These are phyloP conservation scores for Peziza echinospora DNA, from an alignment of 495 filamentous ascomycete species.

Conservation along the genomic window DNA sequence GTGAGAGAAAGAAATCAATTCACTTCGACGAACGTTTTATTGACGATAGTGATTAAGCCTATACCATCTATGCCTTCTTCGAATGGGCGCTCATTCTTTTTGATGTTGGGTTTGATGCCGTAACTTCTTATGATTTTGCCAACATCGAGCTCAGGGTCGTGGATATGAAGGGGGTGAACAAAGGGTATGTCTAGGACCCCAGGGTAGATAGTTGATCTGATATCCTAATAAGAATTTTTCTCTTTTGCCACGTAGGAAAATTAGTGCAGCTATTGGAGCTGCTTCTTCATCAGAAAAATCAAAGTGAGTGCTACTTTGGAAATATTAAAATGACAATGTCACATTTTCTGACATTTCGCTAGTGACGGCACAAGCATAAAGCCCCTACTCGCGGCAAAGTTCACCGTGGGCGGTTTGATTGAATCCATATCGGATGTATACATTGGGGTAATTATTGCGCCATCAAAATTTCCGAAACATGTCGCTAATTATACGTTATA, in stretches of 20 bases:
- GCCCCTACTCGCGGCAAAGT: constrained; percentile 17
- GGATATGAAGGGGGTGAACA: constrained; percentile 74
- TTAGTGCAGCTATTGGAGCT: constrained; percentile 21
- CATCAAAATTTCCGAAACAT: too few relatives aligned
- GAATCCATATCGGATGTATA: constrained; percentile 81
- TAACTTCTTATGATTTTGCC: constrained; percentile 87
- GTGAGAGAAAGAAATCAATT: constrained; percentile 37
- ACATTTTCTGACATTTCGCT: too few relatives aligned
- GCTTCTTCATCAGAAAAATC: constrained; percentile 63
- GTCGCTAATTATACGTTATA: too few relatives aligned
- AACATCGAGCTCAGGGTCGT: constrained; percentile 72
- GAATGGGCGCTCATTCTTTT: constrained; percentile 91
- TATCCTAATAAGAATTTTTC: constrained; percentile 5
- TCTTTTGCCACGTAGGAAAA: constrained; percentile 3
- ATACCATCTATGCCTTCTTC: constrained; percentile 96
- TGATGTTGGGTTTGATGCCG: constrained; percentile 90
- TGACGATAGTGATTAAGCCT: constrained; percentile 40
- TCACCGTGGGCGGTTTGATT: constrained; percentile 50
- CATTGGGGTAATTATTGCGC: constrained; percentile 50
- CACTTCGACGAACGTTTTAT: constrained; percentile 2
- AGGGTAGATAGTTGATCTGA: constrained; percentile 31
- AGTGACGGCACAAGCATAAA: background rate
- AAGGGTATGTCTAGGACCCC: constrained; percentile 99
- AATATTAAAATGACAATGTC: too few relatives aligned
- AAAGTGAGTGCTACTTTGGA: constrained; percentile 38